Conservation (phyloP, 129 eudicot species). For the Artemisia tridentata region DNA sequence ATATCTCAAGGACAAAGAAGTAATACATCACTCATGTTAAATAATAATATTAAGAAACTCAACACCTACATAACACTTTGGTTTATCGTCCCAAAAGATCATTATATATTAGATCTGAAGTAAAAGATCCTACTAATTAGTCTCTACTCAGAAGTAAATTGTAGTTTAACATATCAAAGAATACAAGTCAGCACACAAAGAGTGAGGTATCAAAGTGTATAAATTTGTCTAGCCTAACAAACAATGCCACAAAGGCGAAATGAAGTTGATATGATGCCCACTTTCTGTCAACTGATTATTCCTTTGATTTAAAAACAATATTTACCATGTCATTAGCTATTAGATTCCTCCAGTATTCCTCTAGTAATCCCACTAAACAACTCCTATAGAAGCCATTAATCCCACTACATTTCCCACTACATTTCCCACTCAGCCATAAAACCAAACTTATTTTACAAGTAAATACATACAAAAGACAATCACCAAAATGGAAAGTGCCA, state of each 20-base stretch:
- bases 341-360: conserved; percentile 25
- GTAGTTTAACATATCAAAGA: no score
- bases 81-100: no score
- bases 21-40: no score
- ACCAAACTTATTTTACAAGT: conserved; percentile 5
- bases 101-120: no score
- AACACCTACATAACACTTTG: no score
- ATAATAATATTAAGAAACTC: no score
- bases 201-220: no score
- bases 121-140: no score
- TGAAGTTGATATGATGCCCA: conserved; percentile 9
- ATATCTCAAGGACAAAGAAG: no score
- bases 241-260: background rate
- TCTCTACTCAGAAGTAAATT: no score
- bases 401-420: conserved; percentile 2
- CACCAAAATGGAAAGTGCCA: background rate
- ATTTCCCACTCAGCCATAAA: conserved; percentile 1
- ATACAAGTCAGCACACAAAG: no score
- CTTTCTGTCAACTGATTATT: conserved; percentile 19
- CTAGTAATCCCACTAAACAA: conserved; percentile 7
- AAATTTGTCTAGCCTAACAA: background rate
- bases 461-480: background rate
- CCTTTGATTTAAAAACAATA: conserved; percentile 6
- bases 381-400: background rate
- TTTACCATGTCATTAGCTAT: conserved; percentile 27